phyloP scores from a whole-genome alignment of 108 stramenopile species.

The Cyclotella sp. region DNA sequence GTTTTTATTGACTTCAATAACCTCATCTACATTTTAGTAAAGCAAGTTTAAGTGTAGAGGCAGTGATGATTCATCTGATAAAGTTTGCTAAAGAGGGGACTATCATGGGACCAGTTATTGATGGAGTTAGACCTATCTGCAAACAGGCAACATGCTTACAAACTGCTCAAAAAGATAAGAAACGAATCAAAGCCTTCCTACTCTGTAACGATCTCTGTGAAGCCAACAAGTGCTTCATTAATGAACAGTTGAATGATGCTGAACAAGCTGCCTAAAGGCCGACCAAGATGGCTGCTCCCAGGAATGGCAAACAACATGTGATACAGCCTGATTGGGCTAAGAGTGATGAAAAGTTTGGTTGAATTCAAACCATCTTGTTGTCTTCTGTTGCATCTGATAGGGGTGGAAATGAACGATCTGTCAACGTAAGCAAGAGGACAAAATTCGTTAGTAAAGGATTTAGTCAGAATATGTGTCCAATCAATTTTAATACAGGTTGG shows the following conservation, averaged over 20 bases:
- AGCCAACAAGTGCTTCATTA: not conserved
- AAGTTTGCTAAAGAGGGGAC: not conserved
- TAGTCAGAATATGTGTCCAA: no score
- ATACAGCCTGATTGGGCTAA: no score
- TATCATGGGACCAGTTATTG: not conserved
- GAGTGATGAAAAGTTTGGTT: no score
- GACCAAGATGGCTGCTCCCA: no score
- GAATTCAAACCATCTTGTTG: no score
- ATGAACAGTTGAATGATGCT: not conserved
- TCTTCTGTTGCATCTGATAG: no score
- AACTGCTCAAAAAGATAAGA: not conserved
- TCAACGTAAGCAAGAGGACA: no score
- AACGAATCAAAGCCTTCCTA: slow-evolving; percentile 5
- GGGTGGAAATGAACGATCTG: no score
- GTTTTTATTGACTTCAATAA: not conserved
- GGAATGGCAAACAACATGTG: no score
- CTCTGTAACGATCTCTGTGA: not conserved
- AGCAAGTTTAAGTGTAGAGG: not conserved
- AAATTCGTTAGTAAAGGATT: no score
- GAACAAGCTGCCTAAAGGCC: not conserved
- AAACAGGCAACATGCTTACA: slow-evolving; percentile 6
- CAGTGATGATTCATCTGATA: not conserved
- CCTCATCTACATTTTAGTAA: not conserved
- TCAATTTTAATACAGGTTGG: no score
- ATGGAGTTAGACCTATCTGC: slow-evolving; percentile 1